Evolutionary conservation across 75 land plant genomes (phyloP), one percentile per base, ranked within the genome.

Genomic region (Sequoiadendron giganteum): DNA sequence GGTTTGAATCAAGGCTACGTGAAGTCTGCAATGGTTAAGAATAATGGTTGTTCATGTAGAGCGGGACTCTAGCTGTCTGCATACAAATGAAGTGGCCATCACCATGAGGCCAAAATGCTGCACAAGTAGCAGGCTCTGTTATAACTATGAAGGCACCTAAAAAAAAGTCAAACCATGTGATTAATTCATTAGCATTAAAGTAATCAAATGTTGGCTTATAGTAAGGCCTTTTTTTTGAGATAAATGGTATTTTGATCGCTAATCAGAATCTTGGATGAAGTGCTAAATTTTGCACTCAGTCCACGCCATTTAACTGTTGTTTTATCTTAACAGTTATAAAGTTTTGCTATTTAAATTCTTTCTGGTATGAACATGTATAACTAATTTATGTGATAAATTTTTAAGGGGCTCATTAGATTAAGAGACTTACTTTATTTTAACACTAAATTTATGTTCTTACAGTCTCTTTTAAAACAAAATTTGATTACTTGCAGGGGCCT

Each of bases 401-500:
- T 42, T 42, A 10, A 40, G 40, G n/a, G 11, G 10, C 82, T 42
- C 21, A 79, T 18, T 13, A 47, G 45, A n/a, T 45, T 47, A n/a
- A 82, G 34, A 82, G 30, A n/a, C 32, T 47, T 47, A 10, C 28
- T 73, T 21, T 73, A 3, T 34, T 73, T 10, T 32, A 34, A 32
- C 77, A 70, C 11, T 45, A 43, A 82, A 82, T 82, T 82, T 82
- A 25, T 39, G 84, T 28, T 82, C 2, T 82, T 43, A 43, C 30
- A 21, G 4, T 82, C n/a, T 85, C 30, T 55, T 52, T 38, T 45
- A 39, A 86, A 19, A 36, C 48, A 77, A 45, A n/a, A 34, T 42
- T 47, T 73, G 85, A 42, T 49, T 73, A 52, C 47, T 3, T 87
- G 87, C 91, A 96, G 99, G 92, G 99, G 99, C 21, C 89, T 98